Conservation (phyloP, 1,284 basidiomycete genomes). For the Sutorius eximius region DNA sequence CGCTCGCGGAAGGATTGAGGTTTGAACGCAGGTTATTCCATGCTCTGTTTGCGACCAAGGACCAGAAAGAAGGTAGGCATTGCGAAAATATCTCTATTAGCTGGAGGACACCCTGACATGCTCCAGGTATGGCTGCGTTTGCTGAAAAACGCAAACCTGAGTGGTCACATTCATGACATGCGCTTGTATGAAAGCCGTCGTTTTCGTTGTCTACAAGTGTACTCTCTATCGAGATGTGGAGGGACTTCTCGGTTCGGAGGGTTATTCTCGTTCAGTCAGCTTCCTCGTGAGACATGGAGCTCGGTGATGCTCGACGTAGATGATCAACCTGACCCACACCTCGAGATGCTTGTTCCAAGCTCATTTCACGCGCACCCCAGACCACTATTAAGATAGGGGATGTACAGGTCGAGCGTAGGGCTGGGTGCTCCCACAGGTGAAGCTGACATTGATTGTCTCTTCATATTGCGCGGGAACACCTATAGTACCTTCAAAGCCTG, state of each 20-base stretch:
- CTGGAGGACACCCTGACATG: conserved; percentile 2
- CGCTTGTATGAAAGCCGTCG: not conserved
- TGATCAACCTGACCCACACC: not conserved
- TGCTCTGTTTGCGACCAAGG: conserved; percentile 88
- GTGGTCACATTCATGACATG: conserved; percentile 56
- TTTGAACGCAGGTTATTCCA: conserved; percentile 94
- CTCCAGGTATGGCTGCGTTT: conserved; percentile 90
- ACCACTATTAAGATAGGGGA: not conserved
- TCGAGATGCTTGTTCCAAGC: not conserved
- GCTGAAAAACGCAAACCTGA: conserved; percentile 94
- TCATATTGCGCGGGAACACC: not conserved
- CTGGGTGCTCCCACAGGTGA: too few species aligned
- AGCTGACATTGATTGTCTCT: not conserved
- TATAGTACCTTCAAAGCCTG: not conserved
- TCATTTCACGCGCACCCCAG: not conserved
- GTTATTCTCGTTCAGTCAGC: not conserved
- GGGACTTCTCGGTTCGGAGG: not conserved
- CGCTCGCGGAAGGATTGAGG: conserved; percentile 80
- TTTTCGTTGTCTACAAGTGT: not conserved
- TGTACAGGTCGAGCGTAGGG: not conserved
- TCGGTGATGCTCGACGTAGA: not conserved
- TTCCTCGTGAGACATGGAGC: not conserved
- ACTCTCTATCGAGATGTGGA: not conserved
- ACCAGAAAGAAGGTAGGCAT: conserved; percentile 91
- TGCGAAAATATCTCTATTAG: not conserved